phyloP scores from a whole-genome alignment of 176 grass and related monocot species.

The Carex littledalei region DNA sequence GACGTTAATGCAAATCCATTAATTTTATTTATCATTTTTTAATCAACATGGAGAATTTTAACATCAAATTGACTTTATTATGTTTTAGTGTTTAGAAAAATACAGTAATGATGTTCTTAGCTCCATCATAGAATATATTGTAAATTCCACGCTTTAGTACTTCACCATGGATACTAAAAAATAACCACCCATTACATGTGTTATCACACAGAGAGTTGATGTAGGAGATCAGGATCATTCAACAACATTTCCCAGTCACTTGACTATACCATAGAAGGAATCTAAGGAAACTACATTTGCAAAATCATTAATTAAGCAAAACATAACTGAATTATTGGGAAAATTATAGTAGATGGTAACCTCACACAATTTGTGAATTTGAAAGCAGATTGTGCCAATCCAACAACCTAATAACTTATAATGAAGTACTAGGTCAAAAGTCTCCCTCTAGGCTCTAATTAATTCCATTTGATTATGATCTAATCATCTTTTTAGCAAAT shows the following conservation, averaged over 20 bases:
- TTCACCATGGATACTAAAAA: no score
- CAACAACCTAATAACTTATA: not conserved
- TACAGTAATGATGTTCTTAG: no score
- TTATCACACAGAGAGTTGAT: not conserved
- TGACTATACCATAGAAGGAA: not conserved
- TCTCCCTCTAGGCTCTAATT: not conserved
- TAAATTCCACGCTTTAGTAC: not conserved
- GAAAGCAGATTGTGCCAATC: not conserved
- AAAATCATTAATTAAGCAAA: not conserved
- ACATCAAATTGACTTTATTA: not conserved
- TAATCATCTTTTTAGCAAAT: not conserved
- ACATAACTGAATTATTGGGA: not conserved
- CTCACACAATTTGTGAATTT: not conserved
- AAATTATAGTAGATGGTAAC: not conserved
- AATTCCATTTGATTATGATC: no score
- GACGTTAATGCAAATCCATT: not conserved
- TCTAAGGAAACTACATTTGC: not conserved
- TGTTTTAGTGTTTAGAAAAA: not conserved
- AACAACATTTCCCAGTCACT: not conserved
- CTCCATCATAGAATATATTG: no score
- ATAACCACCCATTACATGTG: not conserved
- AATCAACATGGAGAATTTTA: not conserved
- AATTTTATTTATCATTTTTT: not conserved
- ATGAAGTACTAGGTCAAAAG: not conserved
- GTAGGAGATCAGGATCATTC: not conserved